Conservation (phyloP, 2,329 filamentous ascomycete genomes). For the Colletotrichum sp. region DNA sequence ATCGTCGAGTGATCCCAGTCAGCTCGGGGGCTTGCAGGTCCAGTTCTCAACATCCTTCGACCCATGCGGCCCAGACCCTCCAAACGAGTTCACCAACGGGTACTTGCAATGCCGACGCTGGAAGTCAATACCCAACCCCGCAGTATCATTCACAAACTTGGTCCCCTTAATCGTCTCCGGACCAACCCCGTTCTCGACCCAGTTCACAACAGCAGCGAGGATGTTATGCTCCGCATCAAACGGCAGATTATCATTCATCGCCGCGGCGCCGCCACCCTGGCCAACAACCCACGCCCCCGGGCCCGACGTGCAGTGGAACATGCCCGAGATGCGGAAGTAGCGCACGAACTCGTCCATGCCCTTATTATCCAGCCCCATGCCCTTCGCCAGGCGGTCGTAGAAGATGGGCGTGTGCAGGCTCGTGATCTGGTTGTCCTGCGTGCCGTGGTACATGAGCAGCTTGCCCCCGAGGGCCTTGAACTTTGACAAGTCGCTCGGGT, state of each 20-base stretch:
- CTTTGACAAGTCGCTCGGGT: conserved; percentile 39
- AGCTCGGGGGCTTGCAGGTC: not conserved
- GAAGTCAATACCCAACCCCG: not conserved
- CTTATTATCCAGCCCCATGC: conserved; percentile 41
- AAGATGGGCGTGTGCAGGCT: conserved; percentile 51
- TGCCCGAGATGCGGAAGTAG: conserved; percentile 59
- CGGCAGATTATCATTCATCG: conserved; percentile 22
- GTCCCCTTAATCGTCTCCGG: conserved; percentile 44
- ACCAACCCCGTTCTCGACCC: conserved; percentile 48
- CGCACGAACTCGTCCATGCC: conserved; percentile 53
- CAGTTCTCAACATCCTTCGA: not conserved
- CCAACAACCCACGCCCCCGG: conserved; percentile 44
- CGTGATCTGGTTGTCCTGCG: conserved; percentile 45
- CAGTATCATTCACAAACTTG: conserved; percentile 31
- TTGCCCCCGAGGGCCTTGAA: conserved; percentile 47
- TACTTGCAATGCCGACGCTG: conserved; percentile 12
- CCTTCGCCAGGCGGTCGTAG: conserved; percentile 49
- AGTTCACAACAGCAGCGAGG: conserved; percentile 50
- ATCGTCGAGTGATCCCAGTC: not conserved
- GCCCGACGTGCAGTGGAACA: conserved; percentile 56
- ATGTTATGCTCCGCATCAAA: conserved; percentile 46
- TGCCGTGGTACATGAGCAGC: conserved; percentile 52
- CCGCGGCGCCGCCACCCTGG: conserved; percentile 13
- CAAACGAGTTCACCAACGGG: not conserved
- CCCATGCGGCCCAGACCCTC: not conserved